These are phyloP conservation scores for Neodidymelliopsis sp. DNA, from an alignment of 2,329 filamentous ascomycete genomes.

Conservation along the genomic window DNA sequence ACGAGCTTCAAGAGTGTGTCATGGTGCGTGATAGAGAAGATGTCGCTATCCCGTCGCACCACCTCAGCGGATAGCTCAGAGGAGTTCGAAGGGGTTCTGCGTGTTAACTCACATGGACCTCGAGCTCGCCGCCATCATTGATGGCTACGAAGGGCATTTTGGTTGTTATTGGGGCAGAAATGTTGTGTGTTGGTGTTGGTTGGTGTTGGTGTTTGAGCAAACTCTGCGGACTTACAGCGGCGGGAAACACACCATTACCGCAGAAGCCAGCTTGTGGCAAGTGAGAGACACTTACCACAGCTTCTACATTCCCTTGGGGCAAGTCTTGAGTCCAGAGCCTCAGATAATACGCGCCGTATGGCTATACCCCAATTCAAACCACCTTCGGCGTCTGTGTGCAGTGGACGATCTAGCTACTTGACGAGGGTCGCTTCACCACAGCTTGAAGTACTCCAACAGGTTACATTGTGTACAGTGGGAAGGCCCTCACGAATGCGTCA, in stretches of 20 bases:
- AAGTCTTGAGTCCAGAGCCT: no score
- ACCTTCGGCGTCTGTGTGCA: no score
- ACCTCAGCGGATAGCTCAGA: not conserved
- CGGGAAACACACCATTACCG: not conserved
- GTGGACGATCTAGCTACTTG: no score
- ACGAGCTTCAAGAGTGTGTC: not conserved
- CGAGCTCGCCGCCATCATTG: not conserved
- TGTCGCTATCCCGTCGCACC: not conserved
- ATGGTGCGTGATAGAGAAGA: not conserved
- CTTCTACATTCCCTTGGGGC: no score
- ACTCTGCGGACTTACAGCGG: not conserved
- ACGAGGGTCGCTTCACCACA: no score
- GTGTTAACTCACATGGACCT: not conserved
- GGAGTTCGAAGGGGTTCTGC: not conserved
- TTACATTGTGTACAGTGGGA: no score
- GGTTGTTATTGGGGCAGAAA: not conserved
- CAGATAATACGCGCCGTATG: no score
- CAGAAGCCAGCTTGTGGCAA: not conserved
- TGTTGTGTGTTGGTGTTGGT: not conserved
- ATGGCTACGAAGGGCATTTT: not conserved
- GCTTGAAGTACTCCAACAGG: no score
- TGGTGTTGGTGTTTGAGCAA: slow-evolving; percentile 9
- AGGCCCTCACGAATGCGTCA: no score
- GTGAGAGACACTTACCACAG: not conserved
- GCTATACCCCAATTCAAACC: no score